Evolutionary conservation across 441 rosid species (phyloP), one percentile per base, ranked within the genome.

Genomic region (Syzygium malaccense): DNA sequence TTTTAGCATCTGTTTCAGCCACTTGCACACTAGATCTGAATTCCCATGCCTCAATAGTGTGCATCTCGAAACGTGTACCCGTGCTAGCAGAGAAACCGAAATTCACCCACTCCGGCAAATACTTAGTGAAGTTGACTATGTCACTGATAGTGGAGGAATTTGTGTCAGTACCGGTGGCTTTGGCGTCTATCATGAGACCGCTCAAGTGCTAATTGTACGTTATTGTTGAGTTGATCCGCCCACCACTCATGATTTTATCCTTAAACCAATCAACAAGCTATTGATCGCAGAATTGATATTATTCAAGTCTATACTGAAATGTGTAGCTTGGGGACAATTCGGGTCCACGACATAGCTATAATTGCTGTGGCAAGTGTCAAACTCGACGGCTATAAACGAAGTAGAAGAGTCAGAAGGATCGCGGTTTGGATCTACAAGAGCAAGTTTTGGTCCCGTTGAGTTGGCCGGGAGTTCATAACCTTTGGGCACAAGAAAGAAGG

Each of bases 91-190:
- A 58, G 30, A 58, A 58, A 58, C 30, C 64, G 7, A 12, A 4
- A 58, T 30, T 26, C 64, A 58, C 30, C 64, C 64, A 58, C 64
- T 57, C 7, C 3, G 30, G 64, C 30, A 58, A 58, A 58, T 11
- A 2, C 6, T 58, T 15, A 4, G 30, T 2, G 0, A 5, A 8
- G 64, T 26, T 58, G 64, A 26, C 30, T 26, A 2, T 58, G 30
- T 26, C 0, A 58, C 12, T 0, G 30, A 3, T 58, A 26, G 8
- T 0, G 0, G 64, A 0, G 30, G 30, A 58, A 26, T 58, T 58
- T 58, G 26, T 58, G 17, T 14, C 0, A 17, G 32, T 60, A 0
- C 8, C 2, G 8, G 8, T 5, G 66, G 8, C n/a, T 5, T 60
- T 0, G 7, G 66, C 8, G 0, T 60, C 66, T n/a, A 13, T 6